Conservation (phyloP, 2,329 filamentous ascomycete species). For the Talaromyces sp. region DNA sequence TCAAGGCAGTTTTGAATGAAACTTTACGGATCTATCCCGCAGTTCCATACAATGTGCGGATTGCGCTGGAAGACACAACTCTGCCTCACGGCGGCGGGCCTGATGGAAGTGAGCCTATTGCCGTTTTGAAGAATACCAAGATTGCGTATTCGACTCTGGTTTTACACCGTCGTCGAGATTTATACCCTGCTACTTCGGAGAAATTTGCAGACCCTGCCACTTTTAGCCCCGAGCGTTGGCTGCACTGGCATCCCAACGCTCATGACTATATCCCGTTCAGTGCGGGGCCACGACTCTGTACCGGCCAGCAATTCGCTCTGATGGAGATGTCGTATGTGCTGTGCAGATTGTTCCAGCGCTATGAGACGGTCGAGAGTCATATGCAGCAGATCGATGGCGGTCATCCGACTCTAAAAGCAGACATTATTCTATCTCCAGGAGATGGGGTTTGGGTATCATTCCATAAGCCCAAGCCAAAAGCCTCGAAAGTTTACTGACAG, state of each 20-base stretch:
- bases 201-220: conserved; percentile 14
- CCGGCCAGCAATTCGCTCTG: conserved; percentile 4
- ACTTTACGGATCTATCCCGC: conserved; percentile 21
- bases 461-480: too few relatives aligned
- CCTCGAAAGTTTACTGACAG: too few relatives aligned
- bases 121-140: conserved; percentile 21
- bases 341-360: background rate
- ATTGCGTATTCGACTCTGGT: conserved; percentile 33
- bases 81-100: conserved; percentile 49
- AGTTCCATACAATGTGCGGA: conserved; percentile 29
- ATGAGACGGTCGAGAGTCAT: background rate
- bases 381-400: too few relatives aligned
- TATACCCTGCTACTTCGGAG: conserved; percentile 13
- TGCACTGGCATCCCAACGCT: conserved; percentile 13
- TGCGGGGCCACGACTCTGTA: conserved; percentile 20
- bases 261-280: conserved; percentile 19
- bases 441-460: too few relatives aligned
- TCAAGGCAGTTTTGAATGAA: background rate
- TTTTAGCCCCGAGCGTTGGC: conserved; percentile 26
- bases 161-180: conserved; percentile 33
- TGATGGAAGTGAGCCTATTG: conserved; percentile 31
- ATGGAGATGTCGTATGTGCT: background rate
- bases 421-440: too few relatives aligned
- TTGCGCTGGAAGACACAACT: conserved; percentile 19
- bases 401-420: too few relatives aligned